These are phyloP conservation scores for Botryotinia convoluta DNA, from an alignment of 2,329 filamentous ascomycete species.

Conservation along the genomic window DNA sequence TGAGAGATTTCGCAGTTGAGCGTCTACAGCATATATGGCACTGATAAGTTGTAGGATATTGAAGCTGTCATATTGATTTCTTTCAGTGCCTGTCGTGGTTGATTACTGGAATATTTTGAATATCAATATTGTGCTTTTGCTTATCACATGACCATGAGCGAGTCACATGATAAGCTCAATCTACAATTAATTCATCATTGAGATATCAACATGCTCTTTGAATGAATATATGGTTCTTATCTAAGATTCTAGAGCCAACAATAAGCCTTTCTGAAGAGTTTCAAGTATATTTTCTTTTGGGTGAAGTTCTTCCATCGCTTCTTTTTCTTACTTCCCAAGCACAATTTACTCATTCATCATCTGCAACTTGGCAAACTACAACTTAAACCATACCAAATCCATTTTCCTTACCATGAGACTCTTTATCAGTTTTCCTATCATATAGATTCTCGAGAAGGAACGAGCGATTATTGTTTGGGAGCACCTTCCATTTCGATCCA, in stretches of 20 bases:
- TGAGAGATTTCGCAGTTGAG: background rate
- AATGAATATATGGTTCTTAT: background rate
- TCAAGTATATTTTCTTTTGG: background rate
- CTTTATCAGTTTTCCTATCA: fast-evolving
- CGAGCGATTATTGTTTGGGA: background rate
- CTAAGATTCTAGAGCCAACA: background rate
- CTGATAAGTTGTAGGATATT: background rate
- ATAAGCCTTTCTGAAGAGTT: background rate
- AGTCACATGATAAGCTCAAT: background rate
- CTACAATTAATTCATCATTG: background rate
- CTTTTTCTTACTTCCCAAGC: background rate
- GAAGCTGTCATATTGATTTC: background rate
- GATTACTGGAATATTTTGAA: background rate
- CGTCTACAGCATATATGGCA: background rate
- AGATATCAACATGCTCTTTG: background rate
- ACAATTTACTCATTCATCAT: background rate
- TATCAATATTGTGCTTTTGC: background rate
- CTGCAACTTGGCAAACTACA: background rate
- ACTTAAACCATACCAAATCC: background rate
- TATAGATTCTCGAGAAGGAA: background rate
- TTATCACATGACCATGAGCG: background rate
- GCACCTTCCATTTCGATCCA: background rate
- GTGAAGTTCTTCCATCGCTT: background rate
- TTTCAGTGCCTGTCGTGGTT: background rate
- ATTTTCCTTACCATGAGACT: too few relatives aligned